Percentiles rank a stretch among this genome's conserved stretches.
These are phyloP conservation scores for Pestalotiopsis sp. DNA, from an alignment of 2,329 filamentous ascomycete genomes.

Conservation along the genomic window DNA sequence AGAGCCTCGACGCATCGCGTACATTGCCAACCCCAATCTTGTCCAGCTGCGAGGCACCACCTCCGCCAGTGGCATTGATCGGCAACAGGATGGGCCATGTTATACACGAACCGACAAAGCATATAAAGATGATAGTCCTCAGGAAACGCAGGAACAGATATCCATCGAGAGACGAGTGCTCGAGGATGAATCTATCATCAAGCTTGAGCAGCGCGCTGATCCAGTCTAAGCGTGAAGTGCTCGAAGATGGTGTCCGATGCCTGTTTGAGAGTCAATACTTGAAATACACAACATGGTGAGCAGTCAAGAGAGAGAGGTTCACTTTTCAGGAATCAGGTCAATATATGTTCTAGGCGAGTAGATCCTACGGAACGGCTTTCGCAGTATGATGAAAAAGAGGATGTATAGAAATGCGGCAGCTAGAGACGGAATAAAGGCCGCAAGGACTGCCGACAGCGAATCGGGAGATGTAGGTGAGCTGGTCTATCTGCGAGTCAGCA, in stretches of 20 bases:
- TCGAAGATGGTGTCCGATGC: constrained; percentile 17
- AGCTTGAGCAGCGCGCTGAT: constrained; percentile 63
- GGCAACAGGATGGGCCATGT: constrained; percentile 87
- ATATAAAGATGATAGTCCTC: constrained; percentile 75
- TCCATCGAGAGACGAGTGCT: constrained; percentile 85
- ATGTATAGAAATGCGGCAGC: constrained; percentile 19
- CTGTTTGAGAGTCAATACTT: constrained; percentile 19
- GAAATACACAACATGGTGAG: neutral
- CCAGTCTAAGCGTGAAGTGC: constrained; percentile 43
- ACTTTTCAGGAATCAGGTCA: constrained; percentile 23
- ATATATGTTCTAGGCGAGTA: constrained; percentile 24
- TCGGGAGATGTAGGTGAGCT: neutral
- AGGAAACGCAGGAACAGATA: constrained; percentile 89
- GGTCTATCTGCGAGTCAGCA: neutral
- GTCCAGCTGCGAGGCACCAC: constrained; percentile 64
- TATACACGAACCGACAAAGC: constrained; percentile 76
- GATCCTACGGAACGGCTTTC: constrained; percentile 19
- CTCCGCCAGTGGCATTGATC: constrained; percentile 81
- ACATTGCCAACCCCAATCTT: constrained; percentile 59
- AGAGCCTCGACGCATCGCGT: constrained; percentile 67
- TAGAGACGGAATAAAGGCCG: constrained; percentile 21
- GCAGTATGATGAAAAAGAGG: constrained; percentile 19
- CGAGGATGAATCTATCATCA: constrained; percentile 77
- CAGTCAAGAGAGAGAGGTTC: neutral
- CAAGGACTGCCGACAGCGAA: constrained; percentile 9